phyloP scores from a whole-genome alignment of 148 eudicot genomes.

The Pouteria glomerata region DNA sequence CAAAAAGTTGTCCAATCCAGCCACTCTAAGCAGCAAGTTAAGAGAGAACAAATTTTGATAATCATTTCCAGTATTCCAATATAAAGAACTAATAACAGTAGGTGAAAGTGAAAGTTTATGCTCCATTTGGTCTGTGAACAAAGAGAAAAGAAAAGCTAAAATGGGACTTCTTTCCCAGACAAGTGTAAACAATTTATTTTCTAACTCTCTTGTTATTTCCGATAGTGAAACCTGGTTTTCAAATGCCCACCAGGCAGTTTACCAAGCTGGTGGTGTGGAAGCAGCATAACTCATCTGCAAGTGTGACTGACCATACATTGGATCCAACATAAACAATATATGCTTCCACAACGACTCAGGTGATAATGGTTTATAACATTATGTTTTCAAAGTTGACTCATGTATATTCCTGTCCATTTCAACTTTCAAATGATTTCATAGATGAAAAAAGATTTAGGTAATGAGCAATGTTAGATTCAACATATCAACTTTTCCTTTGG shows the following conservation, averaged over 20 bases:
- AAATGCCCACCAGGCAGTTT: too few species aligned
- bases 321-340: neutral
- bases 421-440: neutral
- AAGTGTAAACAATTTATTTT: neutral
- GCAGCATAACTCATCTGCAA: neutral
- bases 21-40: slow-evolving; percentile 48
- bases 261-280: neutral
- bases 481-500: neutral
- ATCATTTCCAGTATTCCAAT: slow-evolving; percentile 5
- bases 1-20: slow-evolving; percentile 65
- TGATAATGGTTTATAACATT: neutral
- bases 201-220: neutral
- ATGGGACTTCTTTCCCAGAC: neutral
- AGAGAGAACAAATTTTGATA: slow-evolving; percentile 18
- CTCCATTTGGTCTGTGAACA: neutral
- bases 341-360: neutral
- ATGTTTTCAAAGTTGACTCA: neutral
- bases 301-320: neutral
- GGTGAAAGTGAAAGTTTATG: neutral
- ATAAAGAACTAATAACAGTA: neutral
- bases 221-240: neutral
- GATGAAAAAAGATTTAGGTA: neutral
- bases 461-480: neutral
- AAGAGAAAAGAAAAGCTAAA: neutral
- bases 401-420: neutral